Evolutionary conservation across 2,329 filamentous ascomycete genomes (phyloP), one percentile per base, ranked within the genome.

Genomic region (Xylaria sp.): DNA sequence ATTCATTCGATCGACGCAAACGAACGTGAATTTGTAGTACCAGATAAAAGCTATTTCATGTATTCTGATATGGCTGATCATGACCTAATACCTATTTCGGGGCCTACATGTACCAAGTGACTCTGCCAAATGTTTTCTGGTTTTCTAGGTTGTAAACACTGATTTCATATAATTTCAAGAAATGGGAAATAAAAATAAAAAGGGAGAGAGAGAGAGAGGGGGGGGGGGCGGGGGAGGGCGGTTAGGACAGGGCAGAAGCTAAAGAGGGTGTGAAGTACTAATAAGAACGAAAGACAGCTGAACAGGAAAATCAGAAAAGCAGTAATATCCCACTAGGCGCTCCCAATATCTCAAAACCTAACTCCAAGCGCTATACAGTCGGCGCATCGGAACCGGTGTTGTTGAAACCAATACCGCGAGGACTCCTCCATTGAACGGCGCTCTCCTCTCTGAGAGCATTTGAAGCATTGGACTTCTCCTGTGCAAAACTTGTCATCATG

Each of bases 1-100:
- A 18, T 69, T 76, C 20, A 66, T 62, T 10, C 15, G 20, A 7
- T 41, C 51, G 1, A 34, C 7, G 15, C 18, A n/a, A 12, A 48
- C 5, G n/a, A 20, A 20, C 8, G n/a, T 7, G 8, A 48, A n/a
- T 15, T 46, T 46, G 6, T 37, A 9, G 4, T 10, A 37, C 34
- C 34, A 37, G 7, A 37, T 37, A 37, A 10, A 37, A 37, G 34
- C 34, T 37, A 37, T 37, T 37, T 41, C 39, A 13, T 12, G 12
- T 15, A 41, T 13, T 15, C 4, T 15, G 39, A 41, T 41, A 41
- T 41, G 12, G 15, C 13, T 18, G 39, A 41, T 41, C 39, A 41
- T 41, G 39, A 41, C 39, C 15, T 37, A 37, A 37, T 37, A 37
- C 34, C 34, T 37, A 37, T 37, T 37, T 37, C 7, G 34, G 10